These are phyloP conservation scores for Rhodotorula sp. DNA, from an alignment of 1,284 basidiomycete species.

Conservation along the genomic window DNA sequence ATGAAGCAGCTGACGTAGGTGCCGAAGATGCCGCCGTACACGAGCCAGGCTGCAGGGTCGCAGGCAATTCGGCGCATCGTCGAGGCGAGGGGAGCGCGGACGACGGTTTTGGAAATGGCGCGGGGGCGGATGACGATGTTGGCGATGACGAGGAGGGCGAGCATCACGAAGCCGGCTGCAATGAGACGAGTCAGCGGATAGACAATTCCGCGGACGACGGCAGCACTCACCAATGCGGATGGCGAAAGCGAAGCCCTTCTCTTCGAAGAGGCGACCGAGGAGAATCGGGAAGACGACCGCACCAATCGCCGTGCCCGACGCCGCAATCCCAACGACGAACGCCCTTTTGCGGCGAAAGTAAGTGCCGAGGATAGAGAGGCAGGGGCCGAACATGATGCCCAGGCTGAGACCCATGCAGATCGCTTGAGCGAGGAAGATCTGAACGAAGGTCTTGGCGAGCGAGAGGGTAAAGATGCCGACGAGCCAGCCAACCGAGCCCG, in stretches of 20 bases:
- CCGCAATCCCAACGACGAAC: constrained; percentile 32
- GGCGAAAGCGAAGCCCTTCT: constrained; percentile 16
- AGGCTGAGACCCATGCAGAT: constrained; percentile 34
- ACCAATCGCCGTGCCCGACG: constrained; percentile 26
- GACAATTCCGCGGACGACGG: too few relatives aligned
- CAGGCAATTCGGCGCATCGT: constrained; percentile 16
- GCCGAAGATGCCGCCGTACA: constrained; percentile 23
- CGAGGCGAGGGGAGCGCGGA: neutral
- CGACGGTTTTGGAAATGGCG: neutral
- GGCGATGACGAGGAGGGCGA: constrained; percentile 27
- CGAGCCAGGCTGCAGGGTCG: constrained; percentile 23
- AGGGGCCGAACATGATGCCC: constrained; percentile 33
- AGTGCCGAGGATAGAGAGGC: constrained; percentile 28
- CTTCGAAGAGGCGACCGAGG: constrained; percentile 19
- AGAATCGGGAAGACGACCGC: constrained; percentile 34
- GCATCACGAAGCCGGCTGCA: constrained; percentile 28
- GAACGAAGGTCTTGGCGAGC: constrained; percentile 15
- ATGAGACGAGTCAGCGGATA: too few relatives aligned
- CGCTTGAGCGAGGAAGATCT: constrained; percentile 31
- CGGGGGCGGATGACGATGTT: constrained; percentile 33
- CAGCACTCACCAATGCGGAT: constrained; percentile 23
- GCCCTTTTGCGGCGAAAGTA: constrained; percentile 29
- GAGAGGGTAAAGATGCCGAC: constrained; percentile 32
- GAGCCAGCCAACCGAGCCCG: constrained; percentile 32
- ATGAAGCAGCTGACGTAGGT: constrained; percentile 13